Base-by-base conservation (phyloP, 2,329 filamentous ascomycete genomes). In the Alternaria novae-zelandiae region DNA sequence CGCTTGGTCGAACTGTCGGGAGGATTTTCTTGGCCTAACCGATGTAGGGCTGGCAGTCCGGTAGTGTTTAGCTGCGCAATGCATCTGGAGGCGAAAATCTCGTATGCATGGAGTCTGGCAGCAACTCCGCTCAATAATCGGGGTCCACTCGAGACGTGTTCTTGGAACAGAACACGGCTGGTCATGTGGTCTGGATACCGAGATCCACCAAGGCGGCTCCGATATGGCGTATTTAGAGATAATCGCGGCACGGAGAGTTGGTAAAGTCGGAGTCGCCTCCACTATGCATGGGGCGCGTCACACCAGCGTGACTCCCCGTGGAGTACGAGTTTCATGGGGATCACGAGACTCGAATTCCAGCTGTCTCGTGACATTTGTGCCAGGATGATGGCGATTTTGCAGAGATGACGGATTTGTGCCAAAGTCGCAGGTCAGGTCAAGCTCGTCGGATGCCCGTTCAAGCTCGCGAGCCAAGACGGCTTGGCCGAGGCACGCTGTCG, bases 1-100 rank as follows among this genome's bases (percentile, higher is more conserved):
- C 62, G 56, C 66, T 63, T 69, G 72, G 72, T 65, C 61, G 66
- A 66, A 71, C 65, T 74, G 61, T 66, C 72, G 72, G 72, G 54
- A 70, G 59, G 64, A 70, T 72, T 73, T 57, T 50, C 23, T 6
- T 32, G 9, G 45, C 15, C 57, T 67, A 65, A 53, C 58, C 26
- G 12, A 28, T 13, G 25, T 45, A 17, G 54, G 60, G 21, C 41
- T 47, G 57, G 17, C 23, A 8, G 32, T 36, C 5, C 10, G 51
- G 47, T 56, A 50, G 36, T 54, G 30, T 26, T 44, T 53, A 41
- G 45, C n/a, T 30, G 45, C 44, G 57, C 46, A 50, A 57, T 55
- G 43, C 54, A 17, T 54, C 61, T 57, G 61, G 54, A 62, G 51
- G 57, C 20, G 28, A 46, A 58, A 46, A 32, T 57, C 30, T 44